Evolutionary conservation across 2,329 filamentous ascomycete species (phyloP), one percentile per base, ranked within the genome.

Genomic region (Myriosclerotinia scirpicola): DNA sequence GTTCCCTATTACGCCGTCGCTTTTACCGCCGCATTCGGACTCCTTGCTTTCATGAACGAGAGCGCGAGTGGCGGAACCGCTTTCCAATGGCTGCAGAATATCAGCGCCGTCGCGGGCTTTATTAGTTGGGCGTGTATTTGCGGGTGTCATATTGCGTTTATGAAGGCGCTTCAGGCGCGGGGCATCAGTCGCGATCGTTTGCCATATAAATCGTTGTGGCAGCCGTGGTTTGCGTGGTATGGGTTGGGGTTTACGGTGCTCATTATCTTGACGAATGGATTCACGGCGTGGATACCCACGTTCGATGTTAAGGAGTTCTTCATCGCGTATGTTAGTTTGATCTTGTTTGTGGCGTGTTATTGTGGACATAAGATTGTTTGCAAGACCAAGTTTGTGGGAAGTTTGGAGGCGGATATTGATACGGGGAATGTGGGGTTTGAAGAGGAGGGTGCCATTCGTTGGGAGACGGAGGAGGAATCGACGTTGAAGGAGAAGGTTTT

Each of bases 51-150:
- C 78, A 81, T 92, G 67, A 90, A 90, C 77, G 80, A 90, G 17
- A 86, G 84, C 12, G 77, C 80, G 54, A 80, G 78, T 67, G 87
- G 86, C 54, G 81, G 80, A 4, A 78, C 81, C 7, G 89, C 90
- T 26, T 92, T 92, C 78, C 82, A 84, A 80, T 92, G 89, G 89
- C 81, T 92, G 54, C 81, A 91, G 72, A 90, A 90, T 78, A 87
- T 92, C 71, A 87, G 84, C 17, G 85, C 87, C 62, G 86, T 89
- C 8, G 87, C 87, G 5, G 88, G 87, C 7, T 87, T 91, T 76
- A 89, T 91, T 71, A 86, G 83, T 48, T 92, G 90, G 89, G 82
- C 84, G 8, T 85, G 85, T 74, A 90, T 90, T 76, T 84, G 81
- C 74, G 72, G 82, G 59, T 89, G 85, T 74, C 87, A 90, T 76